These are phyloP conservation scores for Mycena floridula DNA, from an alignment of 768 basidiomycete species.

Conservation along the genomic window DNA sequence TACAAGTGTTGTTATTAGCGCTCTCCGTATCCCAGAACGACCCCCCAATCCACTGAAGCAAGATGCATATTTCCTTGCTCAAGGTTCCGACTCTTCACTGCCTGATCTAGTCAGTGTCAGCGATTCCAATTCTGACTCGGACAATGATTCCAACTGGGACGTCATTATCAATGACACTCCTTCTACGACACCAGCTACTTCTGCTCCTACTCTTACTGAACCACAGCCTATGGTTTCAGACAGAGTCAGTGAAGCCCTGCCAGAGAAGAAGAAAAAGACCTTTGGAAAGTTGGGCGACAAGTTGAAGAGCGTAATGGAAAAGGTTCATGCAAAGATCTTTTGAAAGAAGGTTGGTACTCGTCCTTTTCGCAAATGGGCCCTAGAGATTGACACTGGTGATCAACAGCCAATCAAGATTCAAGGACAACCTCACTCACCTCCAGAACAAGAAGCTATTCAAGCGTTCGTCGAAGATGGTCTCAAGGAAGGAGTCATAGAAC, in stretches of 20 bases:
- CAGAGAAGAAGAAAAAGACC: not conserved
- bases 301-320: not conserved
- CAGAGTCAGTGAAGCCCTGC: too few relatives aligned
- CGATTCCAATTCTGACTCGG: not conserved
- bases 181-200: not conserved
- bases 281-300: not conserved
- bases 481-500: conserved; percentile 15
- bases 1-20: not conserved
- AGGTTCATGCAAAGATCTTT: conserved; percentile 1
- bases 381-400: conserved; percentile 2
- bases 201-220: too few relatives aligned
- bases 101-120: too few relatives aligned
- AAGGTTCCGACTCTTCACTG: too few relatives aligned
- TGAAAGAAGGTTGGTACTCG: conserved; percentile 1
- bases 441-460: not conserved
- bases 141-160: not conserved
- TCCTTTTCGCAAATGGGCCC: not conserved
- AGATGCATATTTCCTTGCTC: too few relatives aligned
- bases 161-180: not conserved
- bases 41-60: too few relatives aligned
- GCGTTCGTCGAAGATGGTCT: conserved; percentile 1
- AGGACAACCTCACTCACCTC: conserved; percentile 1
- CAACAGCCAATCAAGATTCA: not conserved
- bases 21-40: conserved; percentile 1
- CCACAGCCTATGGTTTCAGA: too few relatives aligned